Conservation (phyloP, 2,329 filamentous ascomycete species). For the Drechslerella dactyloides region DNA sequence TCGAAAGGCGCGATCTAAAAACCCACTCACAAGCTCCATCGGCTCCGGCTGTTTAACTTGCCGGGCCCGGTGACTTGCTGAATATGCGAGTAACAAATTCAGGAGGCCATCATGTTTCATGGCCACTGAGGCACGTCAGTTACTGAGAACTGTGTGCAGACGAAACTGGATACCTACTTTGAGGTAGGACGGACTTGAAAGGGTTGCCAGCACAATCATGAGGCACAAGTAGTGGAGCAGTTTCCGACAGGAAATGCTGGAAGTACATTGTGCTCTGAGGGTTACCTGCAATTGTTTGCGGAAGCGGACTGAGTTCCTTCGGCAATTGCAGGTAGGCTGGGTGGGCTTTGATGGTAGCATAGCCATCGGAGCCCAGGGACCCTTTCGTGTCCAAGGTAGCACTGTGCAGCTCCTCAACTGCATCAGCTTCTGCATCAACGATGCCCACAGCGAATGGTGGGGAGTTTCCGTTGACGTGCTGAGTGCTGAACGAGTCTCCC, state of each 20-base stretch:
- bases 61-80: constrained; percentile 79
- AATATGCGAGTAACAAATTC: constrained; percentile 79
- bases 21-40: constrained; percentile 76
- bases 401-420: constrained; percentile 49
- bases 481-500: constrained; percentile 55
- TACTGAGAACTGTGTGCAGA: constrained; percentile 47
- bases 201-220: constrained; percentile 69
- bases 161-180: constrained; percentile 62
- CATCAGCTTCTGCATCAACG: constrained; percentile 44
- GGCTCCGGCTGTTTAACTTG: constrained; percentile 77
- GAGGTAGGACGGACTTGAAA: constrained; percentile 68
- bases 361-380: constrained; percentile 15
- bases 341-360: constrained; percentile 51
- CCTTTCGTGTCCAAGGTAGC: constrained; percentile 44
- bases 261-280: constrained; percentile 81
- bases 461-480: constrained; percentile 57
- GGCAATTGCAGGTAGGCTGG: constrained; percentile 61
- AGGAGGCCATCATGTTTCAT: constrained; percentile 73
- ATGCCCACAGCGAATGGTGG: constrained; percentile 27
- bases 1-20: constrained; percentile 80
- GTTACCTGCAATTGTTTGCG: constrained; percentile 68
- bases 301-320: constrained; percentile 65
- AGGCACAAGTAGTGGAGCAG: constrained; percentile 70
- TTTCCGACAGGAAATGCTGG: constrained; percentile 78
- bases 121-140: constrained; percentile 65